Evolutionary conservation across 495 filamentous ascomycete genomes (phyloP), one percentile per base, ranked within the genome.

Genomic region (Sporormia fimetaria): DNA sequence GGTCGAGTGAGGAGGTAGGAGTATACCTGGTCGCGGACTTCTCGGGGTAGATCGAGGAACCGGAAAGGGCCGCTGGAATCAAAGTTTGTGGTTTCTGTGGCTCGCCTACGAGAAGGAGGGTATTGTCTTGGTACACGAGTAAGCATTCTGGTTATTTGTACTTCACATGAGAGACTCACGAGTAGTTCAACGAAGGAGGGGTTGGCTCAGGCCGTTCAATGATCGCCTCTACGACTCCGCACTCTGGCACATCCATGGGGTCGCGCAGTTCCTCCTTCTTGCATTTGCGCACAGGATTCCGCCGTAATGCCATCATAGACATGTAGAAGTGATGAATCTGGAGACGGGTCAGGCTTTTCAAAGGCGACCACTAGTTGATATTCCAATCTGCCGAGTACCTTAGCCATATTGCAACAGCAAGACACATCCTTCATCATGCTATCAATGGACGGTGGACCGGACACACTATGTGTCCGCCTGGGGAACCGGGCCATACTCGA

Each of bases 271-370:
- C 46, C 22, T 43, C 46, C 21, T 34, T 49, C 21, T 40, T 49
- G 40, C 46, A 49, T 40, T 44, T 42, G 14, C 46, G 31, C 25
- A 33, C 33, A 2, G 46, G 46, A 21, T 49, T 43, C 30, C 46
- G 25, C 23, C 46, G 46, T 1, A 49, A 17, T 20, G 39, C 46
- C 46, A 49, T 49, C 25, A 49, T 40, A 5, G 39, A 33, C 33
- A 34, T 14, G 46, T 49, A 44, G 33, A 49, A 49, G 29, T 49
- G 39, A 11, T 49, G 39, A 35, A 49, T 49, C 46, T 49, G 46
- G 3, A 15, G 12, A 21, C 3, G 3, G 12, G 21, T 49, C 40
- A 49, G 40, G 39, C 44, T 43, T 43, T n/a, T 16, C 7, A 11
- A 8, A 15, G 3, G 8, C n/a, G 31, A 25, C 23, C 32, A 30